Percentiles rank a stretch among this genome's conserved stretches.
Evolutionary conservation across 2,329 filamentous ascomycete species (phyloP).

Genomic region (Hirsutella rhossiliensis): DNA sequence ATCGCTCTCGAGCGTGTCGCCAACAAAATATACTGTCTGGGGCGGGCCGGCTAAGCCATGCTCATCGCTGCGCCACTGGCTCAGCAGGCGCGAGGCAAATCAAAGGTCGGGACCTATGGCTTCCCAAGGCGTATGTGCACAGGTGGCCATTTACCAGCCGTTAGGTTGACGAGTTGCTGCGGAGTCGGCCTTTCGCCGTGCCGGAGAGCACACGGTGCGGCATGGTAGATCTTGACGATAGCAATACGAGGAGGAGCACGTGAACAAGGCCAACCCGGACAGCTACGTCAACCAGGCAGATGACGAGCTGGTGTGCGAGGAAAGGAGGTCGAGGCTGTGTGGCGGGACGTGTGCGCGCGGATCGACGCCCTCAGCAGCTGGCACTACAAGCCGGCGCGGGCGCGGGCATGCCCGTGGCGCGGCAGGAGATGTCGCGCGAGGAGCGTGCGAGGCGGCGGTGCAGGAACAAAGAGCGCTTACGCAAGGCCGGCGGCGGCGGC

Average conservation of each 20-base stretch:
- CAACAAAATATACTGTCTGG: slow-evolving; percentile 87
- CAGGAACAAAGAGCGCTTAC: slow-evolving; percentile 74
- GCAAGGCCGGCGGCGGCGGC: slow-evolving; percentile 46
- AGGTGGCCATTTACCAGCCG: slow-evolving; percentile 60
- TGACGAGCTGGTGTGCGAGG: slow-evolving; percentile 70
- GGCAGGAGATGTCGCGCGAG: slow-evolving; percentile 79
- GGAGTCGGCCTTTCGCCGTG: slow-evolving; percentile 65
- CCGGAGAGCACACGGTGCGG: slow-evolving; percentile 53
- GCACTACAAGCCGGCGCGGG: slow-evolving; percentile 89
- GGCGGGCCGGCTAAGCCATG: slow-evolving; percentile 69
- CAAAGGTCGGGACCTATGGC: slow-evolving; percentile 82
- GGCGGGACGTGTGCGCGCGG: slow-evolving; percentile 67
- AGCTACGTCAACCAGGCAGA: slow-evolving; percentile 71
- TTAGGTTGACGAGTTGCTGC: slow-evolving; percentile 78
- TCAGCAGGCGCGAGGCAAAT: slow-evolving; percentile 80
- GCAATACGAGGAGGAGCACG: slow-evolving; percentile 86
- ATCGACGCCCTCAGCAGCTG: slow-evolving; percentile 86
- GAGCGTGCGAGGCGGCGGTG: slow-evolving; percentile 67
- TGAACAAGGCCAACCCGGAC: slow-evolving; percentile 63
- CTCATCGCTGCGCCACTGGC: slow-evolving; percentile 76
- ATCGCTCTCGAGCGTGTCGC: slow-evolving; percentile 86
- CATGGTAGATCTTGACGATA: slow-evolving; percentile 75
- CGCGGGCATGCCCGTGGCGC: slow-evolving; percentile 64
- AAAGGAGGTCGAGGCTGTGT: slow-evolving; percentile 74
- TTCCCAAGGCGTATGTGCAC: slow-evolving; percentile 84